phyloP scores from a whole-genome alignment of 1,284 basidiomycete genomes.

The Ganoderma resinaceum region DNA sequence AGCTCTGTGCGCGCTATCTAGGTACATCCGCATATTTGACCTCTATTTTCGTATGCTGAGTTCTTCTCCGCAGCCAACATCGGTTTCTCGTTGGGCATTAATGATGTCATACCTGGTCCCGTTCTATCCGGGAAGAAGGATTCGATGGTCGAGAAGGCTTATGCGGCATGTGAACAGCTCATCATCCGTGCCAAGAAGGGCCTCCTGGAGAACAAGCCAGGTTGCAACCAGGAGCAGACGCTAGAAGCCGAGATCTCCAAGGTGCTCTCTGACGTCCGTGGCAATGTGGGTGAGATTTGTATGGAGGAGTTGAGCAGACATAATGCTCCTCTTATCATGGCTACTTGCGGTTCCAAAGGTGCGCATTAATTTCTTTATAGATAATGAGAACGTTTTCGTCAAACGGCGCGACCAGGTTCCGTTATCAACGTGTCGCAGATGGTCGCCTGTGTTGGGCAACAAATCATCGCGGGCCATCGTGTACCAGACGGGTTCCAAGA shows the following conservation, averaged over 20 bases:
- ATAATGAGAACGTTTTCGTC: neutral
- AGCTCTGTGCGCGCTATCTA: constrained; percentile 94
- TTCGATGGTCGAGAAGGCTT: constrained; percentile 87
- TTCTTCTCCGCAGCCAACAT: constrained; percentile 75
- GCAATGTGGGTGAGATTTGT: constrained; percentile 96
- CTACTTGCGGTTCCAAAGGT: constrained; percentile 99
- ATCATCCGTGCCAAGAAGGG: constrained; percentile 94
- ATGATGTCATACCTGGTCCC: constrained; percentile 97
- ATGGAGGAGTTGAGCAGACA: constrained; percentile 97
- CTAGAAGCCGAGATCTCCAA: constrained; percentile 96
- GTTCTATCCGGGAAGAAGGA: constrained; percentile 86
- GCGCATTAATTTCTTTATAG: neutral
- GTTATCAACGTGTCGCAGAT: constrained; percentile 99
- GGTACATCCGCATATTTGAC: constrained; percentile 50
- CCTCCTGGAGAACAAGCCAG: constrained; percentile 93
- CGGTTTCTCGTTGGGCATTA: constrained; percentile 98
- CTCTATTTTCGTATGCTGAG: no score
- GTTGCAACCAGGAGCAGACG: constrained; percentile 97
- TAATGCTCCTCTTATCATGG: constrained; percentile 99
- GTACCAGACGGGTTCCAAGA: constrained; percentile 99
- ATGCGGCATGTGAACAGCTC: constrained; percentile 86
- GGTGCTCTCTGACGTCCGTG: constrained; percentile 93
- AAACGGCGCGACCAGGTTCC: constrained; percentile 67
- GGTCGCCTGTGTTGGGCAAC: constrained; percentile 99
- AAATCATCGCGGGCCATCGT: constrained; percentile 98